A percentile compares a stretch with the other conserved stretches of the same genome.
Conservation (phyloP, 345 rosid genomes). For the Durio zibethinus region DNA sequence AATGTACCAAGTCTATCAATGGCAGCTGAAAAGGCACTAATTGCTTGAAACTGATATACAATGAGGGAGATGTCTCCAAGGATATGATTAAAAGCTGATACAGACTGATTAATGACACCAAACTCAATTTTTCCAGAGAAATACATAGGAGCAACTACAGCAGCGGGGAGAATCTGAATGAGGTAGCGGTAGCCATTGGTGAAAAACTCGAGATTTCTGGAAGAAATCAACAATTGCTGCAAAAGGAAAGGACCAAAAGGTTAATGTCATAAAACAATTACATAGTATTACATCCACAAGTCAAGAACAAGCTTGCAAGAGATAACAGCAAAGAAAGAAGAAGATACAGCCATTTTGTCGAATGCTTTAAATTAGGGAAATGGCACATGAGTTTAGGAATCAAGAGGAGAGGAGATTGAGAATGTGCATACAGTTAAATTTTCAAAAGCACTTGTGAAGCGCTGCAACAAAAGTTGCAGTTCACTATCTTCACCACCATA, state of each 20-base stretch:
- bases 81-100: constrained; percentile 94
- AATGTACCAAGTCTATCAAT: constrained; percentile 88
- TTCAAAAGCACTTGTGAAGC: constrained; percentile 82
- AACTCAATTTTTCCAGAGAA: constrained; percentile 97
- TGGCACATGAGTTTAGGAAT: neutral
- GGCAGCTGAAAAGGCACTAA: constrained; percentile 96
- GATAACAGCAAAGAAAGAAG: neutral
- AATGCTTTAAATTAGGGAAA: neutral
- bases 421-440: constrained; percentile 58
- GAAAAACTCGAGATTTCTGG: constrained; percentile 96
- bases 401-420: constrained; percentile 18
- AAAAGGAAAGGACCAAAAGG: constrained; percentile 11
- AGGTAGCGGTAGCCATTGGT: constrained; percentile 92
- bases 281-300: neutral
- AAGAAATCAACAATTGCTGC: constrained; percentile 86
- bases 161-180: constrained; percentile 97
- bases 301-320: neutral
- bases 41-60: constrained; percentile 92
- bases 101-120: constrained; percentile 97
- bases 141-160: constrained; percentile 96
- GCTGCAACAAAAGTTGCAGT: constrained; percentile 81
- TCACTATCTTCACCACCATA: constrained; percentile 91
- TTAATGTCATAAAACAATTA: neutral
- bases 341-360: neutral
- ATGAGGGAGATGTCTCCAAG: constrained; percentile 92